Percentiles rank a stretch among this genome's conserved stretches.
These are phyloP conservation scores for Scleromitrula shiraiana DNA, from an alignment of 2,329 filamentous ascomycete genomes.

Conservation along the genomic window DNA sequence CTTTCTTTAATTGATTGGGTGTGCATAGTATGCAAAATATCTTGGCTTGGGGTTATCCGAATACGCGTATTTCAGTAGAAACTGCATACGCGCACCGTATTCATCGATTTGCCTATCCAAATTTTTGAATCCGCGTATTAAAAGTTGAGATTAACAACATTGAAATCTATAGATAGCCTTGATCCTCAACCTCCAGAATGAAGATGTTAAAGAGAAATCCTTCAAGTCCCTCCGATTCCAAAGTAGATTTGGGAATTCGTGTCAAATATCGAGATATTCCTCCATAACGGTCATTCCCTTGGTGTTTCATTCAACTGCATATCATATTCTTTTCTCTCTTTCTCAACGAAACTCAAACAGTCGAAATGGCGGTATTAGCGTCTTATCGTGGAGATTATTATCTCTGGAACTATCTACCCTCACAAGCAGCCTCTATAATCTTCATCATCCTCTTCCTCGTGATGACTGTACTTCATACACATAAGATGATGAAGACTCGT, in stretches of 20 bases:
- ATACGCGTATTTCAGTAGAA: background rate
- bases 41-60: background rate
- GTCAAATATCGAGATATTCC: too few species aligned
- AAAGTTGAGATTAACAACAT: too few species aligned
- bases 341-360: background rate
- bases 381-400: slow-evolving; percentile 29
- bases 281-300: too few species aligned
- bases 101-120: background rate
- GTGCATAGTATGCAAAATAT: too few species aligned
- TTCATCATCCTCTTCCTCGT: slow-evolving; percentile 31
- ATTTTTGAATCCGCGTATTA: background rate
- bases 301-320: too few species aligned
- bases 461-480: slow-evolving; percentile 23
- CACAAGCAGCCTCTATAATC: slow-evolving; percentile 34
- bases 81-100: too few species aligned
- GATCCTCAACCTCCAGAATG: background rate
- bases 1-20: too few species aligned
- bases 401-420: slow-evolving; percentile 40
- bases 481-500: slow-evolving; percentile 23
- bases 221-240: too few species aligned
- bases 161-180: background rate
- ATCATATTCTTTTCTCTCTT: background rate
- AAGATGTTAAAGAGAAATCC: too few species aligned
- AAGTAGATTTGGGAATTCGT: too few species aligned
- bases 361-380: slow-evolving; percentile 27